Evolutionary conservation across 371 early-diverging fungal species (phyloP).

Genomic region (Rhizopus arrhizus): DNA sequence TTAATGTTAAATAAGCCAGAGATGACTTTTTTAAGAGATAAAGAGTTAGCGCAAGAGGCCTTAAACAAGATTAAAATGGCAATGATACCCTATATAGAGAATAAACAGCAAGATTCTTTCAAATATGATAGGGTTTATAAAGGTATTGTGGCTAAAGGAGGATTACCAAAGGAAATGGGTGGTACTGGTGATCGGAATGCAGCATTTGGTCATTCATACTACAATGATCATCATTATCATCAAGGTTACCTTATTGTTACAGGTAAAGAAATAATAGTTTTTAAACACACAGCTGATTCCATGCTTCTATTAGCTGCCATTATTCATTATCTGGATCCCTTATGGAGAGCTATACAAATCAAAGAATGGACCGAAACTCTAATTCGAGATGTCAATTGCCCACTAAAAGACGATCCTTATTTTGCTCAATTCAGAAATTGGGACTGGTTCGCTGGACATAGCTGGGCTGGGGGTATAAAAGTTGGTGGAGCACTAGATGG

Average conservation of each 20-base stretch:
- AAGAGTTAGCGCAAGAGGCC: conserved; percentile 38
- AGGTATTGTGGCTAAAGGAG: conserved; percentile 62
- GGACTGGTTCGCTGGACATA: conserved; percentile 81
- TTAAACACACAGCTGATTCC: neutral
- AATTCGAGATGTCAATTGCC: conserved; percentile 72
- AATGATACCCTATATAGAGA: conserved; percentile 62
- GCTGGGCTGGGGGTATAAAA: conserved; percentile 78
- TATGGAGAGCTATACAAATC: conserved; percentile 47
- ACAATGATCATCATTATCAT: conserved; percentile 82
- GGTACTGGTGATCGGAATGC: conserved; percentile 46
- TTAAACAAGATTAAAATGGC: conserved; percentile 48
- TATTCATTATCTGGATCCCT: conserved; percentile 63
- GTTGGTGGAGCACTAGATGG: conserved; percentile 67
- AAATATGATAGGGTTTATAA: conserved; percentile 67
- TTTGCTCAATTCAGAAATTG: conserved; percentile 71
- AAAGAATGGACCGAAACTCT: conserved; percentile 46
- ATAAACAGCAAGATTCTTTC: conserved; percentile 58
- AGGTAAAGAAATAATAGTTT: conserved; percentile 26
- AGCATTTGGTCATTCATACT: conserved; percentile 53
- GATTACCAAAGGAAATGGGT: conserved; percentile 45
- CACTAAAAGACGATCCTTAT: conserved; percentile 49
- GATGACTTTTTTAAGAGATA: conserved; percentile 47
- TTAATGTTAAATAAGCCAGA: conserved; percentile 56
- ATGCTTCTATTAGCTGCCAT: conserved; percentile 55
- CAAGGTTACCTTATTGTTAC: conserved; percentile 68